Evolutionary conservation across 805 yeast species (phyloP).

Genomic region (Sungouiozyma ichnusensis): DNA sequence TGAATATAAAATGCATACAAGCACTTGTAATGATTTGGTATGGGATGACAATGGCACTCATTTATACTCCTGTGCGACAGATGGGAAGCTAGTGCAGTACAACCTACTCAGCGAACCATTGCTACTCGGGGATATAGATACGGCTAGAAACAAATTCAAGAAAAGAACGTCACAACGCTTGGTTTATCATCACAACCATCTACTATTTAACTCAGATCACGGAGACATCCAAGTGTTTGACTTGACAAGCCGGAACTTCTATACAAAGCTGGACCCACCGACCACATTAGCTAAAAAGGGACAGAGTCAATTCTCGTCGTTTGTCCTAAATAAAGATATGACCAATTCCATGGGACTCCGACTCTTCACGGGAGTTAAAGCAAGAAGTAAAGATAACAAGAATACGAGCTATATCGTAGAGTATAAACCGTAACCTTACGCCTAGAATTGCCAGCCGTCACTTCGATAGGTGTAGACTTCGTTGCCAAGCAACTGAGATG

Average conservation of each 20-base stretch:
- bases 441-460: too few species aligned
- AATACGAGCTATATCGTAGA: neutral
- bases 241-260: slow-evolving; percentile 11
- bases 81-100: slow-evolving; percentile 77
- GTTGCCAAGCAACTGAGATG: too few species aligned
- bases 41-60: slow-evolving; percentile 63
- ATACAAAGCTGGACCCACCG: slow-evolving; percentile 18
- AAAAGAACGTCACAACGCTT: slow-evolving; percentile 20
- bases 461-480: too few species aligned
- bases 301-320: slow-evolving; percentile 12
- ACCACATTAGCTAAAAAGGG: slow-evolving; percentile 3
- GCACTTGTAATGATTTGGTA: slow-evolving; percentile 61
- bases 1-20: slow-evolving; percentile 10
- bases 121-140: slow-evolving; percentile 19
- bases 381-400: neutral
- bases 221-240: slow-evolving; percentile 21
- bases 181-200: slow-evolving; percentile 12
- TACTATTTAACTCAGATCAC: slow-evolving; percentile 20
- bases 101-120: slow-evolving; percentile 9
- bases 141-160: slow-evolving; percentile 14
- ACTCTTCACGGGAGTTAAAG: slow-evolving; percentile 13
- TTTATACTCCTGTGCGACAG: slow-evolving; percentile 61
- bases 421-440: neutral
- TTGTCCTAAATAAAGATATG: slow-evolving; percentile 17
- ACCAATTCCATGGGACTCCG: slow-evolving; percentile 20